Base-by-base conservation (phyloP, 1,139 yeast genomes). In the Schizosaccharomyces versatilis region DNA sequence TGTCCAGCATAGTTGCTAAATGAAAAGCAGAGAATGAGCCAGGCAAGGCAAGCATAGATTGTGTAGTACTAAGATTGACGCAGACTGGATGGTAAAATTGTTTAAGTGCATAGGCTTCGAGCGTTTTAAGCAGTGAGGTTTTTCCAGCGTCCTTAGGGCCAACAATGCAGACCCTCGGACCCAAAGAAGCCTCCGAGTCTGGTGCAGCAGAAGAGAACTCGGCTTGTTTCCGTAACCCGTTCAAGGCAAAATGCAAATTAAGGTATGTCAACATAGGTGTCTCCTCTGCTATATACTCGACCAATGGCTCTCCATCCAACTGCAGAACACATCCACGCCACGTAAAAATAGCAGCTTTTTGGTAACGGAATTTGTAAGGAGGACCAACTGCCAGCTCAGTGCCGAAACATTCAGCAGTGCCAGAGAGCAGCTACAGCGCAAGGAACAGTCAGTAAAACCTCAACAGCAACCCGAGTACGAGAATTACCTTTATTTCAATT, bases 371-470 rank as follows among this genome's bases (percentile, higher is more conserved):
- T 55, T 73, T 65, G 61, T 83, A 74, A 32, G 79, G 83, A 0
- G 76, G 73, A 58, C 83, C 85, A 41, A 73, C 70, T 1, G 96
- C 84, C 40, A 90, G 73, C 65, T 90, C 98, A 1, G 96, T 85
- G 32, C 98, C 98, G 68, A 83, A 85, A 17, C 88, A 75, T 67
- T 90, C 98, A 1, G 84, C 95, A 1, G 80, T 73, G 1, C 98
- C 98, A 19, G 36, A 17, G 3, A 32, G 38, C 14, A 44, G 49
- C 49, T 44, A 24, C 5, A 19, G 14, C 3, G 9, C 15, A 24
- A 24, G 6, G 19, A 36, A 15, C 19, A 41, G 47, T 41, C 14
- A 39, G 14, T 12, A 39, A 12, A 39, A 12, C 14, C 6, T 14
- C 41, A 39, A 41, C 10, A 41, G 14, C 17, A 24, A 41, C 9